These are phyloP conservation scores for Ophiostoma tasmaniense DNA, from an alignment of 2,329 filamentous ascomycete genomes.

Conservation along the genomic window DNA sequence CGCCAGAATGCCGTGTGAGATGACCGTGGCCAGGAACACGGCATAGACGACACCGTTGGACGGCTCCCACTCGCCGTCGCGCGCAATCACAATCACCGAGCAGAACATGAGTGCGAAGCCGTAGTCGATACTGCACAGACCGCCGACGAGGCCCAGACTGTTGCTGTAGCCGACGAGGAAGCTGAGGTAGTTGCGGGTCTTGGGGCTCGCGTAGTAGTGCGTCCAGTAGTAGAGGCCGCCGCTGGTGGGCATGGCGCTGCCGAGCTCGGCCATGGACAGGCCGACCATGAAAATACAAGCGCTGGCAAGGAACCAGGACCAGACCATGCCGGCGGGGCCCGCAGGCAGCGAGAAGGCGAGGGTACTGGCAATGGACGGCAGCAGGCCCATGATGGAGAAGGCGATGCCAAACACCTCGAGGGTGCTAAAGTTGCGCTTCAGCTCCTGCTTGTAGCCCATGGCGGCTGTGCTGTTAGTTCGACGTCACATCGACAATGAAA, in stretches of 20 bases:
- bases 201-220: conserved; percentile 48
- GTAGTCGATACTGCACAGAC: conserved; percentile 53
- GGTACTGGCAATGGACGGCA: conserved; percentile 53
- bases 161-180: conserved; percentile 55
- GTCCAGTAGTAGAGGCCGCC: conserved; percentile 54
- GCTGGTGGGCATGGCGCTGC: conserved; percentile 48
- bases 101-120: conserved; percentile 49
- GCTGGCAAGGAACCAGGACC: conserved; percentile 53
- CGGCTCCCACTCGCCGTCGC: conserved; percentile 47
- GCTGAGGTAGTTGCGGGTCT: conserved; percentile 47
- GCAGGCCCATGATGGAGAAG: conserved; percentile 52
- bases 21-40: conserved; percentile 46
- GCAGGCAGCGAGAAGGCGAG: conserved; percentile 50
- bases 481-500: neutral
- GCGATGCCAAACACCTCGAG: conserved; percentile 54
- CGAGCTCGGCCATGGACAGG: conserved; percentile 48
- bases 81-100: conserved; percentile 48
- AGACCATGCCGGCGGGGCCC: conserved; percentile 53
- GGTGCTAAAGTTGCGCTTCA: conserved; percentile 52
- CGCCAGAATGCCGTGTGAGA: conserved; percentile 46
- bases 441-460: conserved; percentile 45
- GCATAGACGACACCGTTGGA: conserved; percentile 49
- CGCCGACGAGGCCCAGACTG: conserved; percentile 51
- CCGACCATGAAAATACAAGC: conserved; percentile 51
- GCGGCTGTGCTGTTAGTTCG: conserved; percentile 11